Evolutionary conservation across 306 rosid genomes (phyloP), one percentile per base, ranked within the genome.

Genomic region (Sechiopsis laciniata): DNA sequence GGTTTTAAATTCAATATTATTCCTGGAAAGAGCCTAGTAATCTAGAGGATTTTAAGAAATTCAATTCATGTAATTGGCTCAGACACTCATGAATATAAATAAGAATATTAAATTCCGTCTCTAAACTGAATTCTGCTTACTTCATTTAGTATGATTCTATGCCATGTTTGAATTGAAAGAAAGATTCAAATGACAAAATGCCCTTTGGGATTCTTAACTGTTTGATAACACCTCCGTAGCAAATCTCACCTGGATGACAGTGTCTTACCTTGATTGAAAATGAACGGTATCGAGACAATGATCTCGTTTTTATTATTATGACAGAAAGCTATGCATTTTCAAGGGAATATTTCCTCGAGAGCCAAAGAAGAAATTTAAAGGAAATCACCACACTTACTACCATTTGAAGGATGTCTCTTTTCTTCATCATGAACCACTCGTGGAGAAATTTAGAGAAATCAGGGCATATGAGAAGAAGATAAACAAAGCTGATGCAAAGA

Each of bases 321-420:
- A 55, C 77, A 91, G 99, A 94, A 86, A 86, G 53, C 72, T 94
- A 16, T 94, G 96, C 82, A 94, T 94, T 84, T 81, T 91, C 81
- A 94, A 94, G 85, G 97, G 99, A 8, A 73, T 94, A 13, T 87
- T 89, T 64, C 99, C 99, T 0, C 85, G 96, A 57, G 99, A 94
- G 82, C 97, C 99, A 0, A 94, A 88, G 89, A 91, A 94, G 63
- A 94, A 94, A 88, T 87, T 94, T 83, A 87, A 90, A 40, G 99
- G 99, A 74, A 90, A 83, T 64, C 97, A 94, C 77, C 92, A 91
- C 79, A 87, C 97, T 46, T 89, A 91, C 78, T 94, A 91, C 80
- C 99, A 94, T 62, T 84, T 90, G 73, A 94, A 94, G 88, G 99
- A 94, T 80, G 72, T 91, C 69, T 66, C 89, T n/a, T 94, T 91